Conservation (phyloP, 2,329 filamentous ascomycete genomes). For the Diaporthe batatas region DNA sequence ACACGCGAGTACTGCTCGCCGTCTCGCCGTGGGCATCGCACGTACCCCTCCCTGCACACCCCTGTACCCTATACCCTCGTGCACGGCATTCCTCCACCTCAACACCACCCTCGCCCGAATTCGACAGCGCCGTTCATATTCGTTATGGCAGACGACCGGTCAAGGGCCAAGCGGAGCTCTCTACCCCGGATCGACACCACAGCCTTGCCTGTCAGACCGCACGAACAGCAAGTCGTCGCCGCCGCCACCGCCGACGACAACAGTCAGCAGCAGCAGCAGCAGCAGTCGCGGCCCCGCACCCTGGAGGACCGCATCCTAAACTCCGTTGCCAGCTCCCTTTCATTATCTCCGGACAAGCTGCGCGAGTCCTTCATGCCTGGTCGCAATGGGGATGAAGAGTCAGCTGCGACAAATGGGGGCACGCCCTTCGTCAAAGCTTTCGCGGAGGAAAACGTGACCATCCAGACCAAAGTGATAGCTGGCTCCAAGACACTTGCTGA, state of each 20-base stretch:
- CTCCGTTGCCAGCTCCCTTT: slow-evolving; percentile 40
- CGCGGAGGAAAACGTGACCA: slow-evolving; percentile 36
- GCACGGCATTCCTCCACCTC: slow-evolving; percentile 2
- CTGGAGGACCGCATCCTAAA: slow-evolving; percentile 40
- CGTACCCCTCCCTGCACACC: neutral
- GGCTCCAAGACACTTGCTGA: slow-evolving; percentile 42
- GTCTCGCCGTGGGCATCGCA: neutral
- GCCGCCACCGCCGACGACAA: neutral
- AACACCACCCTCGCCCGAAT: neutral
- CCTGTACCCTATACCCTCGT: slow-evolving; percentile 5
- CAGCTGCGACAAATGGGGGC: slow-evolving; percentile 9
- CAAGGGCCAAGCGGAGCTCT: slow-evolving; percentile 37
- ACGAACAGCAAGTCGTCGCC: slow-evolving; percentile 1
- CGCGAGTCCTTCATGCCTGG: slow-evolving; percentile 35
- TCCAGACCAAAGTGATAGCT: slow-evolving; percentile 41
- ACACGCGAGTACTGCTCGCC: slow-evolving; percentile 5
- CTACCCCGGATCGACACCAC: slow-evolving; percentile 36
- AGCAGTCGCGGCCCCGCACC: slow-evolving; percentile 33
- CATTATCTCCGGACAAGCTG: slow-evolving; percentile 37
- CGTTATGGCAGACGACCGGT: slow-evolving; percentile 39
- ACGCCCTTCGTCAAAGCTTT: slow-evolving; percentile 23
- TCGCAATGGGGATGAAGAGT: slow-evolving; percentile 24
- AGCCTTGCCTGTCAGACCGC: slow-evolving; percentile 18
- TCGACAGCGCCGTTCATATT: neutral
- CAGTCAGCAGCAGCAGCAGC: too few relatives aligned